These are phyloP conservation scores for Wickerhamomyces bovis DNA, from an alignment of 805 yeast species.

Conservation along the genomic window DNA sequence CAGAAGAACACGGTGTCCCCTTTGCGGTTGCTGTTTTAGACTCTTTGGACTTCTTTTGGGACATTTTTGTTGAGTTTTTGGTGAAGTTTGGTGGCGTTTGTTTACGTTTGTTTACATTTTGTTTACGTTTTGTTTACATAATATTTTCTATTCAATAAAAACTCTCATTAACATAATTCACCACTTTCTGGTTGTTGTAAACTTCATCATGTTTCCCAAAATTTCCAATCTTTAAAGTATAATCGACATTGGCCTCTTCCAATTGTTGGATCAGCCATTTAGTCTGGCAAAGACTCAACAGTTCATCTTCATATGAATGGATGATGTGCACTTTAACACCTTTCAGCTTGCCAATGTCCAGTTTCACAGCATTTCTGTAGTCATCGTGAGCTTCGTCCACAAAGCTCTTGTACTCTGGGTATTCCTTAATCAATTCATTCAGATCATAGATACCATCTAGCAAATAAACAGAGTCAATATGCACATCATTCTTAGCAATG, in stretches of 20 bases:
- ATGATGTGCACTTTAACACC: conserved; percentile 32
- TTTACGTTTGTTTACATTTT: background rate
- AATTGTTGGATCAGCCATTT: conserved; percentile 32
- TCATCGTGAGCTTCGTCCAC: conserved; percentile 52
- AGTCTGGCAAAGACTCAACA: conserved; percentile 49
- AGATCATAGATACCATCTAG: conserved; percentile 71
- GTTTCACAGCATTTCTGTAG: conserved; percentile 17
- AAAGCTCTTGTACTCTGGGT: conserved; percentile 52
- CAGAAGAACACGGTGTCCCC: background rate
- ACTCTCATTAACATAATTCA: conserved; percentile 23
- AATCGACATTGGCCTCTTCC: conserved; percentile 10
- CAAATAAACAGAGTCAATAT: conserved; percentile 28
- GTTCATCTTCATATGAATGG: conserved; percentile 65
- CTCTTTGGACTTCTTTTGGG: background rate
- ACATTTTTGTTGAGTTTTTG: background rate
- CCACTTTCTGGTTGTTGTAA: conserved; percentile 37
- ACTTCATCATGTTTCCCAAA: conserved; percentile 68
- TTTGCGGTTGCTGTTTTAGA: background rate
- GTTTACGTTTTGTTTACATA: background rate
- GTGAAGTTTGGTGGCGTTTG: background rate
- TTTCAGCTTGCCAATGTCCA: conserved; percentile 3
- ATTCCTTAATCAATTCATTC: conserved; percentile 45
- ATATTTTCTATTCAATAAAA: conserved; percentile 2
- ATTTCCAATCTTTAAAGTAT: conserved; percentile 26
- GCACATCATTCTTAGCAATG: conserved; percentile 3